Base-by-base conservation (phyloP, 805 yeast genomes). In the Ogataea pignaliae region DNA sequence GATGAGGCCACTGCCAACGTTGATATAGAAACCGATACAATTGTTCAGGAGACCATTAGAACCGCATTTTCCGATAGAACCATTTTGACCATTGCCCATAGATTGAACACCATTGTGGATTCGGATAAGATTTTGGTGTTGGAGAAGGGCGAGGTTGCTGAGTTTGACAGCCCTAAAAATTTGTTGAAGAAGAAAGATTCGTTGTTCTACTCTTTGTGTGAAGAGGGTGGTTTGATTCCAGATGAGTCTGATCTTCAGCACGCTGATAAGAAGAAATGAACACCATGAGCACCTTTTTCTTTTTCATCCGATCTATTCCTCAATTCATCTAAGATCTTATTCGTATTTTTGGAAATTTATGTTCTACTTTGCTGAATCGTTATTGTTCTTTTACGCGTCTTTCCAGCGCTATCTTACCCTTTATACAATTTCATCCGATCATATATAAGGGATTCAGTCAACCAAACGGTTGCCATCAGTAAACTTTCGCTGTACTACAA, bases 1-100 rank as follows among this genome's bases (percentile, higher is more conserved):
- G 95, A 86, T 64, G 95, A 86, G 65, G 95, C 95, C 11, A 86
- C 95, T 2, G 93, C 95, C 4, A 89, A 91, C 6, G 93, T 86
- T 41, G 95, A 86, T 65, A 90, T 85, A 32, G 88, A 85, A 59
- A 86, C 95, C 2, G 95, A 86, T 64, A 69, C 79, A 48, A 75
- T 85, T 43, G 73, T 86, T 41, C 95, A 86, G 67, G 79, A 83
- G 48, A 86, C 95, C 1, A 86, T 86, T 41, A 74, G 93, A 64
- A 66, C 73, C 1, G 88, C 85, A 35, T 86, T 86, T 59, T 77
- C 78, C 50, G 83, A 84, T 42, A 75, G 89, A 62, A 86, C 95
- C 0, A 86, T 86, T 54, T 69, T 86, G 53, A 86, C 95, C 1
- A 86, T 86, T 68, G 95, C 95, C 1, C 95, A 86, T 61, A 75